Percentiles rank a stretch among this genome's conserved stretches.
phyloP scores from a whole-genome alignment of 441 rosid species.

The Pelargonium cotyledonis region DNA sequence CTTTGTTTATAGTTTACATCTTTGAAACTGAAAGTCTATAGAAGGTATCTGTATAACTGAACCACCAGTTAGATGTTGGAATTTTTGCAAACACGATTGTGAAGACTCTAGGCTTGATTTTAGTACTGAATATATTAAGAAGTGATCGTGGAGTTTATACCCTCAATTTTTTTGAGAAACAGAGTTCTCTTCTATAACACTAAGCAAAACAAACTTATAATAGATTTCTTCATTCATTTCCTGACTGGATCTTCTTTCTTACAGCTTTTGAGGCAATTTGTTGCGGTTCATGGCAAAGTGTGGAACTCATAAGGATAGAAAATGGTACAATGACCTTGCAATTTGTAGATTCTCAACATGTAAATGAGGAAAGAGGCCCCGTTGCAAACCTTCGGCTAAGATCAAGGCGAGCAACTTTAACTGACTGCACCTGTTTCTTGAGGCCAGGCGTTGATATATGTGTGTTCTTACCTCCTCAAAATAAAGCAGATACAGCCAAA shows the following conservation, averaged over 20 bases:
- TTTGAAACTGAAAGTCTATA: neutral
- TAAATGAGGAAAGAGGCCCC: constrained; percentile 38
- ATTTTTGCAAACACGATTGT: no score
- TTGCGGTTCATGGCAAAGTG: constrained; percentile 57
- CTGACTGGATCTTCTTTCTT: neutral
- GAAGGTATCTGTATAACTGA: neutral
- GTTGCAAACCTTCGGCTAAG: constrained; percentile 55
- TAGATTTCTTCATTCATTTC: neutral
- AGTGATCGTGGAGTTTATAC: no score
- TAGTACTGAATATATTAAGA: no score
- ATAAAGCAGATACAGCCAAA: constrained; percentile 24
- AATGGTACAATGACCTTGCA: constrained; percentile 46
- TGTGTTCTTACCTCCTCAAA: constrained; percentile 33
- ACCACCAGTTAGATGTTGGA: no score
- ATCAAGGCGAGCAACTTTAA: constrained; percentile 58
- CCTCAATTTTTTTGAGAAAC: no score
- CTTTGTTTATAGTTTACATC: neutral
- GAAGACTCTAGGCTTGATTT: no score
- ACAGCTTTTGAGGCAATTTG: constrained; percentile 73
- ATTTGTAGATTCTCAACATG: constrained; percentile 28
- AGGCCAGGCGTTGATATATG: constrained; percentile 78
- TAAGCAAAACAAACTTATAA: neutral
- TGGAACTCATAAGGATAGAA: constrained; percentile 46
- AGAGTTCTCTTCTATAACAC: no score
- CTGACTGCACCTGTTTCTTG: constrained; percentile 69